Conservation (phyloP, 148 eudicot genomes). For the Linanthus parryae region DNA sequence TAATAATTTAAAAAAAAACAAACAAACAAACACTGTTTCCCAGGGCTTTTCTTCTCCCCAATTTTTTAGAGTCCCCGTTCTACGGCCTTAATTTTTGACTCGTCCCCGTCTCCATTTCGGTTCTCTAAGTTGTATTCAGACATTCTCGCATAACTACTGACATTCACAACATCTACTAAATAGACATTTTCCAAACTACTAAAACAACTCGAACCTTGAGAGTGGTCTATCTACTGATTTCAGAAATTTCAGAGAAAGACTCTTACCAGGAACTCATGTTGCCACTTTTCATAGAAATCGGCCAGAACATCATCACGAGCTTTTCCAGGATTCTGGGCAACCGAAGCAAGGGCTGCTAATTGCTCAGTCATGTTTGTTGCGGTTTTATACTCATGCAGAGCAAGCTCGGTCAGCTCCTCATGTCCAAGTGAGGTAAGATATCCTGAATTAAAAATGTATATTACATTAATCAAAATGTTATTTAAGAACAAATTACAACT, state of each 20-base stretch:
- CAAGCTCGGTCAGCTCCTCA: conserved; percentile 58
- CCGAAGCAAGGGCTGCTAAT: conserved; percentile 78
- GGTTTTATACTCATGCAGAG: conserved; percentile 66
- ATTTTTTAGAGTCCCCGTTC: no score
- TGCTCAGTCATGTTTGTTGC: conserved; percentile 97
- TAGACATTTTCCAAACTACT: no score
- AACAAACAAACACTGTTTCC: no score
- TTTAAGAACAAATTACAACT: background rate
- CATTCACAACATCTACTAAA: no score
- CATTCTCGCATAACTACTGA: no score
- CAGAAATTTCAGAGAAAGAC: background rate
- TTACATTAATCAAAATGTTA: background rate
- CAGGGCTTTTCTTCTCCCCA: no score
- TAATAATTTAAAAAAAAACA: no score
- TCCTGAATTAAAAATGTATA: conserved; percentile 28
- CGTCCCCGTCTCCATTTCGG: no score
- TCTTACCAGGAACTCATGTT: conserved; percentile 75
- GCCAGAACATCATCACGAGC: conserved; percentile 68
- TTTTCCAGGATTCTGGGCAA: conserved; percentile 77
- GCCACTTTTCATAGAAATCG: conserved; percentile 91
- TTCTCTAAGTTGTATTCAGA: no score
- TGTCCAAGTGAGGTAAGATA: conserved; percentile 75
- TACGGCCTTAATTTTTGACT: no score
- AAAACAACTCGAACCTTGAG: no score
- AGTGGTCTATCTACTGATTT: no score